Conservation (phyloP, 768 basidiomycete genomes). For the Lentinus brumalis region DNA sequence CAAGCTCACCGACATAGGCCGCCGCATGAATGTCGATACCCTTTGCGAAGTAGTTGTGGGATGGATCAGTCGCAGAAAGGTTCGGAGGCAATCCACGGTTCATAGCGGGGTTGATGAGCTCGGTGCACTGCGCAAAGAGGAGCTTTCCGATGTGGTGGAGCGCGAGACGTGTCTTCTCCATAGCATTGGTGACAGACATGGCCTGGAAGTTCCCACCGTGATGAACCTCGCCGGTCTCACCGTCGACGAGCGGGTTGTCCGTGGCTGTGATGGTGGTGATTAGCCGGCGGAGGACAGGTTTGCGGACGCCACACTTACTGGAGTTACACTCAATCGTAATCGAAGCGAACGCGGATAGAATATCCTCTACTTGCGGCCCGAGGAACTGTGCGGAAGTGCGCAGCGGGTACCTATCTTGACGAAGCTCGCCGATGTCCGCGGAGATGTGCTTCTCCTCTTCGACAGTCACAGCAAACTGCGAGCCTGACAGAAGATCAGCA, state of each 20-base stretch:
- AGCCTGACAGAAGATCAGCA: constrained; percentile 66
- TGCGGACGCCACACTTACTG: constrained; percentile 47
- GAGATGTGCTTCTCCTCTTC: constrained; percentile 74
- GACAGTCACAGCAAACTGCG: constrained; percentile 60
- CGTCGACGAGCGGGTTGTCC: constrained; percentile 84
- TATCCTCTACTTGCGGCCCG: constrained; percentile 83
- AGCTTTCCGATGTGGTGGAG: constrained; percentile 54
- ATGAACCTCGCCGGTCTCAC: constrained; percentile 63
- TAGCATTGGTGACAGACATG: constrained; percentile 80
- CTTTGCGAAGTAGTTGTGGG: constrained; percentile 81
- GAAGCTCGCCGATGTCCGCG: constrained; percentile 70
- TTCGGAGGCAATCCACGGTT: constrained; percentile 84
- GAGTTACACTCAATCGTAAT: constrained; percentile 81
- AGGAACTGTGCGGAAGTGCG: constrained; percentile 83
- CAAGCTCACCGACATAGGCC: constrained; percentile 81
- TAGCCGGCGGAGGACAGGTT: neutral
- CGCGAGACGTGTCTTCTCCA: constrained; percentile 80
- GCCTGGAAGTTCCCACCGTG: constrained; percentile 92
- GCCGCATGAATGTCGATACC: constrained; percentile 85
- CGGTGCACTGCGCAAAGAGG: constrained; percentile 56
- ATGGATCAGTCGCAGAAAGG: constrained; percentile 77
- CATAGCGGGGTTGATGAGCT: constrained; percentile 79
- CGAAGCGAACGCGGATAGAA: constrained; percentile 62
- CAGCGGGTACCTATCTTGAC: constrained; percentile 79
- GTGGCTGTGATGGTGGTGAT: constrained; percentile 53